phyloP scores from a whole-genome alignment of 2,329 filamentous ascomycete species.

The Exophiala lecanii-corni region DNA sequence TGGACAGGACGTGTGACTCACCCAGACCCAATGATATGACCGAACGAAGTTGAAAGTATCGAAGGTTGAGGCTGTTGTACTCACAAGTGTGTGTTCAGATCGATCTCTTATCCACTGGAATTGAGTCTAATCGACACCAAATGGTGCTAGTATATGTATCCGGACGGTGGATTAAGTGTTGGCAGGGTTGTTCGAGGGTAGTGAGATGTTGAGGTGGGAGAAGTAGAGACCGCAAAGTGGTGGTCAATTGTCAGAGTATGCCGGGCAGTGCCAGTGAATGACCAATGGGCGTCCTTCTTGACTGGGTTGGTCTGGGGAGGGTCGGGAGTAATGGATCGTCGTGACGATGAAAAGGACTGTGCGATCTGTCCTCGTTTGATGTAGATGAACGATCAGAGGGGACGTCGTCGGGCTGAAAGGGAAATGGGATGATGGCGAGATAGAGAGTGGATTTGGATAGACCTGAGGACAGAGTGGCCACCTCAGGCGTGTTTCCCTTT shows the following conservation, averaged over 20 bases:
- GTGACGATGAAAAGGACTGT: not conserved
- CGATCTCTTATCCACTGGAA: not conserved
- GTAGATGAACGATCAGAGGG: conserved; percentile 5
- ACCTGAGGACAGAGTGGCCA: conserved; percentile 24
- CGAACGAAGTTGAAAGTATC: conserved; percentile 12
- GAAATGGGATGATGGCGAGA: conserved; percentile 6
- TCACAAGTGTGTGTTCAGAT: conserved; percentile 14
- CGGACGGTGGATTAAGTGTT: not conserved
- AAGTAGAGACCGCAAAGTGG: too few relatives aligned
- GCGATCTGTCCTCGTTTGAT: not conserved
- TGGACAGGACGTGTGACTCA: conserved; percentile 20
- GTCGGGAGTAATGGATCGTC: conserved; percentile 15
- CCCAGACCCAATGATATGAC: conserved; percentile 17
- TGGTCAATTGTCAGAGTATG: too few relatives aligned
- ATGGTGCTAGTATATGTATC: not conserved
- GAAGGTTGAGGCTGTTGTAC: conserved; percentile 12
- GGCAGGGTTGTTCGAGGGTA: not conserved
- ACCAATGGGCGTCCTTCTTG: not conserved
- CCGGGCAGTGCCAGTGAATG: conserved; percentile 4
- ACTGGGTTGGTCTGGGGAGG: conserved; percentile 1
- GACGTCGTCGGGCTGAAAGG: conserved; percentile 3
- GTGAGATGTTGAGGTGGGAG: conserved; percentile 3
- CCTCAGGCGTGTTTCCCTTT: conserved; percentile 3
- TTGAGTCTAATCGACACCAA: not conserved
- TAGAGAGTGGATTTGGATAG: too few relatives aligned